Conservation (phyloP, 345 rosid species). For the Salix koriyanagi region DNA sequence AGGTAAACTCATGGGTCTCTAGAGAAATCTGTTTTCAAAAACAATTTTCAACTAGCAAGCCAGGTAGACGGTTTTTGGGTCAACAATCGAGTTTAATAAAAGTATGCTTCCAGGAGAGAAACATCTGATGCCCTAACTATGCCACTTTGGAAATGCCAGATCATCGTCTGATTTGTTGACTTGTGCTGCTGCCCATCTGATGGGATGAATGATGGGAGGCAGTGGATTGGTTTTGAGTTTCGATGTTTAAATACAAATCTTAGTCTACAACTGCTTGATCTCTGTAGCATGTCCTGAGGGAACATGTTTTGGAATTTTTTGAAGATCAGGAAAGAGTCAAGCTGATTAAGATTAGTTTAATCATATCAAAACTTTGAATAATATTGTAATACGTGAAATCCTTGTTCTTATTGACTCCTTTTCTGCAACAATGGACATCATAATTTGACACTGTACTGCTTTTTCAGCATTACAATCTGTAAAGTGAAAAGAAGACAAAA, state of each 20-base stretch:
- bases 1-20: too few species aligned
- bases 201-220: neutral
- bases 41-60: too few species aligned
- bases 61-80: too few species aligned
- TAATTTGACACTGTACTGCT: conserved; percentile 31
- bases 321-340: conserved; percentile 8
- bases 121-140: neutral
- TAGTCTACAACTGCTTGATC: neutral
- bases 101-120: conserved; percentile 7
- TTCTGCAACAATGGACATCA: conserved; percentile 23
- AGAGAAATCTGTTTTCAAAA: too few species aligned
- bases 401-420: conserved; percentile 14
- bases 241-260: neutral
- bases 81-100: neutral
- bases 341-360: conserved; percentile 10
- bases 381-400: neutral
- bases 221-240: neutral
- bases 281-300: conserved; percentile 7
- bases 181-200: neutral
- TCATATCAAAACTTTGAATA: conserved; percentile 5
- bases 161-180: neutral
- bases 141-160: neutral
- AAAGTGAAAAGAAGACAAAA: conserved; percentile 14
- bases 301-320: conserved; percentile 18
- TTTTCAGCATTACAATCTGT: conserved; percentile 31